Evolutionary conservation across 2,329 filamentous ascomycete species (phyloP).

Genomic region (Zarea fungicola): DNA sequence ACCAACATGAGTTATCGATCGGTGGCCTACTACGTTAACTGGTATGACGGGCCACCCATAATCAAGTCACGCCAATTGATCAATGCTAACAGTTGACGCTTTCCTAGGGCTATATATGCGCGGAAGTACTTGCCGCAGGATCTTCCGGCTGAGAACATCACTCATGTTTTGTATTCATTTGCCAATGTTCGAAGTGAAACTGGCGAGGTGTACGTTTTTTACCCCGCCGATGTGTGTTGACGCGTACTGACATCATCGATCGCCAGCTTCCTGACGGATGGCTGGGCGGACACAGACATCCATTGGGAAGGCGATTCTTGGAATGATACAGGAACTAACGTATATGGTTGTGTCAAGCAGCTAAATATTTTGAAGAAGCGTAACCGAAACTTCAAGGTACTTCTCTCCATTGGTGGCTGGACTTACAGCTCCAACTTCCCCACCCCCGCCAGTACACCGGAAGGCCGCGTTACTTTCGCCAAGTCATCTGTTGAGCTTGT

Average conservation of each 20-base stretch:
- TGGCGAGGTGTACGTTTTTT: conserved; percentile 63
- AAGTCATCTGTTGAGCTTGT: conserved; percentile 67
- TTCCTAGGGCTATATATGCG: conserved; percentile 69
- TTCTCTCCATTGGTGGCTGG: conserved; percentile 89
- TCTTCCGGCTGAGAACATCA: conserved; percentile 73
- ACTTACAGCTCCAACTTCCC: conserved; percentile 84
- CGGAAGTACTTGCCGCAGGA: conserved; percentile 82
- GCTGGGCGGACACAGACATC: conserved; percentile 68
- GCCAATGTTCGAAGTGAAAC: conserved; percentile 75
- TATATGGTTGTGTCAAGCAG: conserved; percentile 88
- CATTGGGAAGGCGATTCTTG: conserved; percentile 63
- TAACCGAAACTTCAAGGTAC: conserved; percentile 77
- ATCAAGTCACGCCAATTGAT: no score
- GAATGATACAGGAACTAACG: conserved; percentile 70
- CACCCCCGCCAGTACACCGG: conserved; percentile 63
- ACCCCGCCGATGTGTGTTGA: background rate
- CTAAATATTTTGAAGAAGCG: conserved; percentile 75
- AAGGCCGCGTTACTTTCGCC: conserved; percentile 69
- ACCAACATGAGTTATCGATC: conserved; percentile 48
- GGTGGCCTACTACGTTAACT: conserved; percentile 72
- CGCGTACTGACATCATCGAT: background rate
- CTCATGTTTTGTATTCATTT: conserved; percentile 86
- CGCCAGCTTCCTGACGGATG: conserved; percentile 48
- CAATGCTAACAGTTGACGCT: conserved; percentile 18
- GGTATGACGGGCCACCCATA: no score